Evolutionary conservation across 2,329 filamentous ascomycete genomes (phyloP).

Genomic region (Talaromyces sp.): DNA sequence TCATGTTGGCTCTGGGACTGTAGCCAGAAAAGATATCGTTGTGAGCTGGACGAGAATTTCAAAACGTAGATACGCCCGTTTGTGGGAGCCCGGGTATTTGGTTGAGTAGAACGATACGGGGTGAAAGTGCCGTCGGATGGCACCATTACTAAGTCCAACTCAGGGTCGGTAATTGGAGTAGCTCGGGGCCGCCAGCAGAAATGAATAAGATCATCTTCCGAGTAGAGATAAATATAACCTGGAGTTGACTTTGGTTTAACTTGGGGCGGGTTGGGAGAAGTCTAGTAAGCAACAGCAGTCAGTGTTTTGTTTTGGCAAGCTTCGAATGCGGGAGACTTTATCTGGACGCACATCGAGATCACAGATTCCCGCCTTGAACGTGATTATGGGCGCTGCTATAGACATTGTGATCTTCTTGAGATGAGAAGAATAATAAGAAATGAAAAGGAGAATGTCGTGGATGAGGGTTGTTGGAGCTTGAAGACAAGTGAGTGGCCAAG

Average conservation of each 20-base stretch:
- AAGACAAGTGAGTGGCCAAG: slow-evolving; percentile 1
- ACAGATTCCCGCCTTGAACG: slow-evolving; percentile 92
- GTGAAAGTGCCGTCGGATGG: slow-evolving; percentile 82
- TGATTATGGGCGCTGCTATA: slow-evolving; percentile 73
- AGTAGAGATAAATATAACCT: slow-evolving; percentile 89
- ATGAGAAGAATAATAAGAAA: neutral
- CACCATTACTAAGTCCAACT: slow-evolving; percentile 89
- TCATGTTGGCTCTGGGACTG: slow-evolving; percentile 80
- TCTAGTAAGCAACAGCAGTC: slow-evolving; percentile 29
- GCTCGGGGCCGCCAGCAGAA: slow-evolving; percentile 93
- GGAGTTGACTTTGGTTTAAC: slow-evolving; percentile 67
- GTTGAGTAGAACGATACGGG: slow-evolving; percentile 64
- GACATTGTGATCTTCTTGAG: slow-evolving; percentile 57
- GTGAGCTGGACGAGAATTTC: slow-evolving; percentile 88
- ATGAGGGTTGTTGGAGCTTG: neutral
- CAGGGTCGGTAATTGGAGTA: slow-evolving; percentile 64
- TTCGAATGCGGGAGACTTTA: slow-evolving; percentile 1
- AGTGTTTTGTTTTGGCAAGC: slow-evolving; percentile 10
- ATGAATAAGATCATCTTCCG: slow-evolving; percentile 89
- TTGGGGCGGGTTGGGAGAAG: slow-evolving; percentile 58
- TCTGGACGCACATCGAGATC: slow-evolving; percentile 67
- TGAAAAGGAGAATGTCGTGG: slow-evolving; percentile 13
- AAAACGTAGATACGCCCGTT: slow-evolving; percentile 90
- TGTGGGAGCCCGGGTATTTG: slow-evolving; percentile 58
- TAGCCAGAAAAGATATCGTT: slow-evolving; percentile 92